Base-by-base conservation (phyloP, 208 protist species). In the Wallacemonas sp. region DNA sequence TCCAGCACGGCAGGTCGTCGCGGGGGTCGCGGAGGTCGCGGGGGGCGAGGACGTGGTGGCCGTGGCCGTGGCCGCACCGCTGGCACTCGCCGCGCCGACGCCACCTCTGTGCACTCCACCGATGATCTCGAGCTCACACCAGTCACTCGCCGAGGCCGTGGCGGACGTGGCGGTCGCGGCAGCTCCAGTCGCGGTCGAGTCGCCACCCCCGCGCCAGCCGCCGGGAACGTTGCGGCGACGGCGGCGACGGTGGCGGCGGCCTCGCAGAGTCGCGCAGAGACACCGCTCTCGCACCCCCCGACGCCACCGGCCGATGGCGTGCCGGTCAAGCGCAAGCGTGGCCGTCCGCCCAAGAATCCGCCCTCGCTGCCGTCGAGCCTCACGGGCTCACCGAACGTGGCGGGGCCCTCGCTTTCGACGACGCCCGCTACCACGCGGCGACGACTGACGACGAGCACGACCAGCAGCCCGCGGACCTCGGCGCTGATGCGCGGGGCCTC, bases 271-370 rank as follows among this genome's bases (percentile, higher is more conserved):
- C 42, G n/a, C 20, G 12, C 44, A 4, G 36, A 18, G 18, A 41
- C 61, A 28, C 61, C 61, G 16, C 18, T 54, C 23, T 49, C 46
- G 7, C 26, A 55, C n/a, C 41, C 61, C 0, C 44, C 55, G 10
- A 33, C n/a, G 20, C 36, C 57, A 8, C 57, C 41, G 38, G 23
- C 42, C 1, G 44, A 49, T 26, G 62, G 45, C 28, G n/a, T 45
- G 44, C 71, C 75, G 11, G 63, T 89, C 29, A 89, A 86, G 52
- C 82, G 82, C n/a, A 84, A 85, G 54, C 77, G 82, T 18, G 82
- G 82, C 16, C 82, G 82, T 11, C 82, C 82, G 1, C 82, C 82
- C 23, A 89, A 89, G 66, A 76, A 72, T 45, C 41, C 50, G 2
- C 67, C 54, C 32, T 70, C 64, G 20, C 52, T 67, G 25, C 11